Base-by-base conservation (phyloP, 352 stramenopile species). In the Phytophthora hybrid region DNA sequence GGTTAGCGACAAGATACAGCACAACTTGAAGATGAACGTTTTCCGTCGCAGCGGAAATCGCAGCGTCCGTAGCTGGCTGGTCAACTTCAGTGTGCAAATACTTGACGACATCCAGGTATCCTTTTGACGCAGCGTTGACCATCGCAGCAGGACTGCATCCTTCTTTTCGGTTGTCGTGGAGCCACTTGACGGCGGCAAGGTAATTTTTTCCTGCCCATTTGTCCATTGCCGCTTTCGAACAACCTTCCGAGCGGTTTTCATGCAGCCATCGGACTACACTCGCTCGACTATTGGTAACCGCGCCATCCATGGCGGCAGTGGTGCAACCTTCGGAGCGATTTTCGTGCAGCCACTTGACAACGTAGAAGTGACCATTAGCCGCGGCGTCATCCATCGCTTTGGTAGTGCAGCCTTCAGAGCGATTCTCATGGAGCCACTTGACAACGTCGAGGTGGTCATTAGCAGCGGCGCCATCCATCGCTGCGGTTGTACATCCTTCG, bases 61-160 rank as follows among this genome's bases (percentile, higher is more conserved):
- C 49, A 71, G 61, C 49, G 21, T 66, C 59, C n/a, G 63, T 72
- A 55, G 19, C 60, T 57, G 23, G 32, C 18, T 66, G 53, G 23
- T 55, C 26, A n/a, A 70, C 37, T 2, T 69, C 49, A 7, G 13
- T n/a, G n/a, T 75, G 46, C 18, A 81, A 37, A 34, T 69, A 81
- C 29, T 70, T 55, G 19, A 81, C 70, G 1, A 78, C 46, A 46
- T 75, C 44, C 18, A 78, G 9, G 10, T 69, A 66, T 4, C 65
- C 70, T 32, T 67, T 73, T n/a, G 49, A 62, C 4, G 59, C 69
- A 9, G 69, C 69, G 9, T 46, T 60, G 6, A 62, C 26, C 53
- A 80, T 58, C 9, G 67, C 73, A 29, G 49, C 53, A 41, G 46
- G 31, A 4, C 39, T 76, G 54, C 71, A 77, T 1, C 68, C 53